Base-by-base conservation (phyloP, 106 monocot genomes). In the Amphibolis antarctica region DNA sequence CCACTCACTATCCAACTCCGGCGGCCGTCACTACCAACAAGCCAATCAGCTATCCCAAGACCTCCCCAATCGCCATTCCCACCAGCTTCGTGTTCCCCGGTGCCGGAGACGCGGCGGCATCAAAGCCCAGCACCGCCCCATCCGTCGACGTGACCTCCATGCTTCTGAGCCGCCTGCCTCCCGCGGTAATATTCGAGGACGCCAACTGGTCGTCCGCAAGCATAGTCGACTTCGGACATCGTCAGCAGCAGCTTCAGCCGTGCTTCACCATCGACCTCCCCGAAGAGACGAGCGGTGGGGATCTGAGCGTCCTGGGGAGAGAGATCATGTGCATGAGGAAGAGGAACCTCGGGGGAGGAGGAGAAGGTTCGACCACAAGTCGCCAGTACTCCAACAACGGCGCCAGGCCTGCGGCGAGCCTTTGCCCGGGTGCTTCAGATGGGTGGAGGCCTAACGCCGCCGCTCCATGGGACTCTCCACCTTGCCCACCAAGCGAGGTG, bases 401-500 rank as follows among this genome's bases (percentile, higher is more conserved):
- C 53, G 24, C 25, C 73, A 77, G 57, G 72, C 60, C 61, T 62
- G 13, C 19, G 12, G 17, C 44, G 15, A 23, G 15, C 46, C n/a
- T 83, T 25, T 36, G 36, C 36, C 36, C 36, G 36, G 7, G 7
- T 36, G 49, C 78, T 30, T 72, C 76, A 24, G 88, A 88, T 46
- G 88, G 80, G 27, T 84, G 86, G 92, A 84, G 78, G 56, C 54
- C 76, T 4, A 87, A 55, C 50, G 61, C 83, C 55, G 43, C 76
- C 13, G 54, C 70, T 49, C 70, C 72, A 64, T 88, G 83, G 77
- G 81, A 83, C 26, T 62, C 76, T n/a, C 66, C 74, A 45, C 65
- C 69, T 53, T 88, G 82, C 64, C 77, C 68, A 0, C 77, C 68
- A 0, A 75, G 72, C 43, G 88, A 92, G 66, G 67, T 80, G 47